Evolutionary conservation across 2,329 filamentous ascomycete species (phyloP).

Genomic region (Microdochium nivale): DNA sequence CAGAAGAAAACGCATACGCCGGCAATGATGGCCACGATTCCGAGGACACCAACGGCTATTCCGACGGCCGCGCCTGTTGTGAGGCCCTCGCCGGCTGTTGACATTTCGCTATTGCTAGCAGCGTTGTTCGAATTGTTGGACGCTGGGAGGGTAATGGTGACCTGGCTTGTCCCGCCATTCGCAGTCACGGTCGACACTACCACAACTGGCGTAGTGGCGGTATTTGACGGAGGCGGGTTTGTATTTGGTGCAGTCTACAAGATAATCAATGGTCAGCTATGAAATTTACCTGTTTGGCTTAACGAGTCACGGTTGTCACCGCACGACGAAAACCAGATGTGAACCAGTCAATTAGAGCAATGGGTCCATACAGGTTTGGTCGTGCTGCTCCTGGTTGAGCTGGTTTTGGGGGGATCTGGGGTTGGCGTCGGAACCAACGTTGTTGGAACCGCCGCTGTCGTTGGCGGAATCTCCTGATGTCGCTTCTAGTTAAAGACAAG

Average conservation of each 20-base stretch:
- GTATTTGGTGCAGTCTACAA: not conserved
- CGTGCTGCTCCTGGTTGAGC: not conserved
- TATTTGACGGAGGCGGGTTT: not conserved
- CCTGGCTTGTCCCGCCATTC: not conserved
- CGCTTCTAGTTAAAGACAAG: not conserved
- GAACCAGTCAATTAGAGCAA: not conserved
- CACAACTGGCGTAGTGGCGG: not conserved
- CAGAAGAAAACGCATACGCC: conserved; percentile 30
- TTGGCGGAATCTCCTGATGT: not conserved
- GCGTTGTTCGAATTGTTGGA: conserved; percentile 1
- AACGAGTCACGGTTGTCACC: not conserved
- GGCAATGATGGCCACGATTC: conserved; percentile 11
- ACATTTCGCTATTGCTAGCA: not conserved
- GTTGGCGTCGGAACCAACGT: not conserved
- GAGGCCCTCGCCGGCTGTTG: conserved; percentile 5
- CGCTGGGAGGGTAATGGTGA: conserved; percentile 2
- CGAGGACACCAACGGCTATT: conserved; percentile 19
- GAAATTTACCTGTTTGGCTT: not conserved
- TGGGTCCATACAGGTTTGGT: not conserved
- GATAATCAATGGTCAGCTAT: not conserved
- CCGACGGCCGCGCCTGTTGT: conserved; percentile 18
- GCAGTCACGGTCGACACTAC: not conserved
- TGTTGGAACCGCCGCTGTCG: not conserved
- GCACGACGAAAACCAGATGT: not conserved
- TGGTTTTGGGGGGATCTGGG: not conserved